phyloP scores from a whole-genome alignment of 805 yeast species.

The Ogataea allantospora region DNA sequence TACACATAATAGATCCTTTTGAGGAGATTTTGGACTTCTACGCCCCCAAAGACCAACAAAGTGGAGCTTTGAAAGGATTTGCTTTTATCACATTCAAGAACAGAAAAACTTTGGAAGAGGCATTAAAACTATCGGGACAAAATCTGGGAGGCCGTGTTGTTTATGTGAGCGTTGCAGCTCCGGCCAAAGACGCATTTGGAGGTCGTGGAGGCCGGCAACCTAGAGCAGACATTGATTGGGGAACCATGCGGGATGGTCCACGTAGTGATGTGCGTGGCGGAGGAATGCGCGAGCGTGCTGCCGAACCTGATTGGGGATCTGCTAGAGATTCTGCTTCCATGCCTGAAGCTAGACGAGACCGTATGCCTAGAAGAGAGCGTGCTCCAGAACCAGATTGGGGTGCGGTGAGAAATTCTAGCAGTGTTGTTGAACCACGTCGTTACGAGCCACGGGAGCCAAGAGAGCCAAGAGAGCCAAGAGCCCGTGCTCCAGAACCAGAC shows the following conservation, averaged over 20 bases:
- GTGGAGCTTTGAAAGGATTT: constrained; percentile 61
- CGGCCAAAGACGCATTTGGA: constrained; percentile 39
- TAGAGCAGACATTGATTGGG: constrained; percentile 56
- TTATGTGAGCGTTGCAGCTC: constrained; percentile 59
- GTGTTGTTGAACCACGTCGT: constrained; percentile 19
- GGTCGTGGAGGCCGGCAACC: constrained; percentile 24
- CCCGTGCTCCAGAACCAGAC: constrained; percentile 58
- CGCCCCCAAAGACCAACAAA: constrained; percentile 67
- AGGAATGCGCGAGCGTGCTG: constrained; percentile 33
- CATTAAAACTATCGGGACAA: constrained; percentile 44
- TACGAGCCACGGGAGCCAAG: constrained; percentile 30
- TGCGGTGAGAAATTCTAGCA: constrained; percentile 36
- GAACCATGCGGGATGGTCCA: constrained; percentile 41
- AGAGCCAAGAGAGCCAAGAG: constrained; percentile 36
- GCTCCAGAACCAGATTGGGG: constrained; percentile 53
- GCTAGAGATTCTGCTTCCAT: constrained; percentile 35
- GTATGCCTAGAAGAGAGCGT: constrained; percentile 24
- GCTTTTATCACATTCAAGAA: constrained; percentile 52
- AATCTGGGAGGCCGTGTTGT: constrained; percentile 49
- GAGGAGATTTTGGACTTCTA: constrained; percentile 59
- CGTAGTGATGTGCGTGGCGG: constrained; percentile 19
- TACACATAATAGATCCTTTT: constrained; percentile 47
- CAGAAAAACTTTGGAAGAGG: constrained; percentile 48
- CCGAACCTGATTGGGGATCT: constrained; percentile 50
- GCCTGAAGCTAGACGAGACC: constrained; percentile 24